phyloP scores from a whole-genome alignment of 1,284 basidiomycete species.

The Fomitopsis schrenkii region DNA sequence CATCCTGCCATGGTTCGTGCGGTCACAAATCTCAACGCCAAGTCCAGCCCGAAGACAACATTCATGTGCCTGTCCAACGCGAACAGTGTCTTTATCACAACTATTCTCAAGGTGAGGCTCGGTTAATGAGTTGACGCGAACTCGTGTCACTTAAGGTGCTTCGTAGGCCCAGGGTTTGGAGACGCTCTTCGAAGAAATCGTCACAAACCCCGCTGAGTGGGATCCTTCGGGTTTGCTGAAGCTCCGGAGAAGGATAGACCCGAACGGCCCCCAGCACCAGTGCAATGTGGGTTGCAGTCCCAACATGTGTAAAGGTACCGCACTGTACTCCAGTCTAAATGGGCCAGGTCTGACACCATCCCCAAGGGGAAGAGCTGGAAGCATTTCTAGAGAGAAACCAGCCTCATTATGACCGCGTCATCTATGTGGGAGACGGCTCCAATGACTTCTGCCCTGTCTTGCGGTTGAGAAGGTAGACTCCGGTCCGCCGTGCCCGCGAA shows the following conservation, averaged over 20 bases:
- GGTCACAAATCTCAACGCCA: constrained; percentile 72
- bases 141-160: neutral
- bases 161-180: constrained; percentile 70
- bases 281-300: constrained; percentile 89
- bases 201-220: constrained; percentile 94
- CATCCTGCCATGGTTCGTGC: constrained; percentile 95
- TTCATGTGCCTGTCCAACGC: constrained; percentile 94
- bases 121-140: neutral
- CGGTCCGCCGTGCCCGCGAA: constrained; percentile 1
- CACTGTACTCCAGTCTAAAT: neutral
- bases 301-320: constrained; percentile 96
- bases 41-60: constrained; percentile 59
- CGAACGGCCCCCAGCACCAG: constrained; percentile 73
- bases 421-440: constrained; percentile 92
- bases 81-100: constrained; percentile 89
- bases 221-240: constrained; percentile 70
- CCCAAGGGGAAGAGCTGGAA: constrained; percentile 82
- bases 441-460: constrained; percentile 96
- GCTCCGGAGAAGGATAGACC: constrained; percentile 74
- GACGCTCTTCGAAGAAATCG: constrained; percentile 78
- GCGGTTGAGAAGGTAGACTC: constrained; percentile 64
- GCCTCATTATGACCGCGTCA: constrained; percentile 73
- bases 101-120: constrained; percentile 71
- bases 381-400: constrained; percentile 72
- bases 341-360: neutral